A percentile compares a stretch with the other conserved stretches of the same genome.
Evolutionary conservation across 2,329 filamentous ascomycete species (phyloP).

Genomic region (Neoscytalidium dimidiatum): DNA sequence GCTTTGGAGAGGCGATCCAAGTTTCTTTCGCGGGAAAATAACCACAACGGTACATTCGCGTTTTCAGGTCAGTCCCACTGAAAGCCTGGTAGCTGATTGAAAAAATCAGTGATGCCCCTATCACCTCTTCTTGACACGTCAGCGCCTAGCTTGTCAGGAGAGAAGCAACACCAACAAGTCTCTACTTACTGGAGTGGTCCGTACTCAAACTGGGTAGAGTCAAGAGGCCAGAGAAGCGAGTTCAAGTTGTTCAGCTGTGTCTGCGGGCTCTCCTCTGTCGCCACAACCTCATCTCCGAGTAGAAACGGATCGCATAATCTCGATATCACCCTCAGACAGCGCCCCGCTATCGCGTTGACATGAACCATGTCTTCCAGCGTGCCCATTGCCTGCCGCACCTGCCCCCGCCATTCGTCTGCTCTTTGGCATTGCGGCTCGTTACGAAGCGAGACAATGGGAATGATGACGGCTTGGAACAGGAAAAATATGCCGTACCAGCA

Average conservation of each 20-base stretch:
- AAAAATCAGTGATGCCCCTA: background rate
- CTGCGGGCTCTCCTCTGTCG: slow-evolving; percentile 24
- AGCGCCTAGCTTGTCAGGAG: background rate
- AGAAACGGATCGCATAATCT: slow-evolving; percentile 41
- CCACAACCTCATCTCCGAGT: background rate
- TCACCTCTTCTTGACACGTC: background rate
- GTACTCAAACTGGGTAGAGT: background rate
- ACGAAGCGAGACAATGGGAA: slow-evolving; percentile 51
- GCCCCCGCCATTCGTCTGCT: slow-evolving; percentile 43
- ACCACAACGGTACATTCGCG: background rate
- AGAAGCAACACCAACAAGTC: background rate
- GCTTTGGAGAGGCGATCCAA: no score
- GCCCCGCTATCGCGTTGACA: slow-evolving; percentile 43
- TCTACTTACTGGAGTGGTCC: background rate
- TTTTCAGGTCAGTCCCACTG: slow-evolving; percentile 2
- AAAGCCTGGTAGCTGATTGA: slow-evolving; percentile 13
- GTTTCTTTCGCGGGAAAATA: no score
- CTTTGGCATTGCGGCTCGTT: slow-evolving; percentile 42
- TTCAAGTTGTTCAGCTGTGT: slow-evolving; percentile 25
- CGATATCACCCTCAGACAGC: slow-evolving; percentile 45
- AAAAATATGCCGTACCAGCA: slow-evolving; percentile 32
- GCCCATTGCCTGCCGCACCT: slow-evolving; percentile 42
- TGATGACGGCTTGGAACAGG: slow-evolving; percentile 52
- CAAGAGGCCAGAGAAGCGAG: slow-evolving; percentile 25
- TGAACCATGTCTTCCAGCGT: slow-evolving; percentile 41